phyloP scores from a whole-genome alignment of 1,139 yeast genomes.

The Protomyces inundatus region DNA sequence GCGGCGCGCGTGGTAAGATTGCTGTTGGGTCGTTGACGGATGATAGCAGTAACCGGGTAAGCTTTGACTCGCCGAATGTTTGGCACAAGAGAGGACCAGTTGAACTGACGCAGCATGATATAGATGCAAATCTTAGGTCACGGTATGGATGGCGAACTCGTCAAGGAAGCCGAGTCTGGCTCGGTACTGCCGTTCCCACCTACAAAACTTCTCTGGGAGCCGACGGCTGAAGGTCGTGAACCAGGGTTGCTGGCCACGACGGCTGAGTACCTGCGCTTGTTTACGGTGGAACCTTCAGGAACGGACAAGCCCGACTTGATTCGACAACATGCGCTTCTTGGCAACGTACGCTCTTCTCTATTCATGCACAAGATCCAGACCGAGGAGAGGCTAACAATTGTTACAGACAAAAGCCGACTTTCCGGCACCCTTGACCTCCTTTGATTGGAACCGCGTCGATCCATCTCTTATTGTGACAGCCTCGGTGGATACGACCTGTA shows the following conservation, averaged over 20 bases:
- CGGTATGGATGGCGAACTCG: constrained; percentile 12
- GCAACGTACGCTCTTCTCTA: constrained; percentile 1
- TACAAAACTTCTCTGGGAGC: constrained; percentile 27
- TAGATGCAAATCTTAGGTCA: constrained; percentile 11
- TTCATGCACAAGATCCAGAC: neutral
- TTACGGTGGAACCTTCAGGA: neutral
- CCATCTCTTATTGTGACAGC: constrained; percentile 71
- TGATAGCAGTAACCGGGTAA: constrained; percentile 16
- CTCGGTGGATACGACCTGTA: constrained; percentile 92
- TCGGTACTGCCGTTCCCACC: constrained; percentile 20
- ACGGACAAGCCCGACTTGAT: constrained; percentile 4
- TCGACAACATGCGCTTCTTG: constrained; percentile 14
- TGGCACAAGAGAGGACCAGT: too few relatives aligned
- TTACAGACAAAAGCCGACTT: constrained; percentile 21
- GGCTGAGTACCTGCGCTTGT: constrained; percentile 23
- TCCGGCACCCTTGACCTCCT: constrained; percentile 70
- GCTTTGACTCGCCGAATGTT: neutral
- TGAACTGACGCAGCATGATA: neutral
- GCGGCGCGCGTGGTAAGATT: constrained; percentile 10
- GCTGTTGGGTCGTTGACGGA: constrained; percentile 24
- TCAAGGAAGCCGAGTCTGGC: constrained; percentile 18
- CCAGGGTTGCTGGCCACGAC: constrained; percentile 20
- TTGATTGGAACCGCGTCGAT: constrained; percentile 83
- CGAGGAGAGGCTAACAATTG: neutral
- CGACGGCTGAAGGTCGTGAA: constrained; percentile 7